phyloP scores from a whole-genome alignment of 805 yeast genomes.

The Candida chauliodis region DNA sequence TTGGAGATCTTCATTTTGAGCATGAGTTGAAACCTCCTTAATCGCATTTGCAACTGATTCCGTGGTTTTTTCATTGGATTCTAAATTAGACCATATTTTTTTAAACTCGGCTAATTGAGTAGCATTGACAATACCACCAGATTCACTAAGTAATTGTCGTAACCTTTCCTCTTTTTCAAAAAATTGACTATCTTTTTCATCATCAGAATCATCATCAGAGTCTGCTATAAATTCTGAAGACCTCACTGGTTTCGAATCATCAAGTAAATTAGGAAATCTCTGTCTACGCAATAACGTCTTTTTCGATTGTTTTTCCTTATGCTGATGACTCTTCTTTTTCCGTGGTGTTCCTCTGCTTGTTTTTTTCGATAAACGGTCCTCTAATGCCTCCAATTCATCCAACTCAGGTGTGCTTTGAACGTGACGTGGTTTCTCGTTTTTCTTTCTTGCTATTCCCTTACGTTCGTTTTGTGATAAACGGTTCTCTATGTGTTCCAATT shows the following conservation, averaged over 20 bases:
- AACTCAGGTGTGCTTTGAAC: constrained; percentile 19
- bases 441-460: constrained; percentile 6
- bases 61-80: constrained; percentile 12
- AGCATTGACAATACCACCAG: constrained; percentile 38
- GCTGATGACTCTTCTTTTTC: constrained; percentile 18
- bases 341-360: constrained; percentile 12
- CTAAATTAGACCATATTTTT: constrained; percentile 25
- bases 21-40: constrained; percentile 14
- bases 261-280: constrained; percentile 21
- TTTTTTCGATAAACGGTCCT: constrained; percentile 15
- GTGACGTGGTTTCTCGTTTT: too few species aligned
- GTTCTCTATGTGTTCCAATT: constrained; percentile 37
- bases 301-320: background rate
- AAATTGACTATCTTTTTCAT: constrained; percentile 49
- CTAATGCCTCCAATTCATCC: constrained; percentile 38
- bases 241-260: constrained; percentile 20
- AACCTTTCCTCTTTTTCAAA: constrained; percentile 54
- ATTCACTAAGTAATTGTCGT: constrained; percentile 32
- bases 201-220: constrained; percentile 64
- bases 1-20: constrained; percentile 14
- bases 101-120: constrained; percentile 30
- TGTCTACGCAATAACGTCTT: constrained; percentile 6
- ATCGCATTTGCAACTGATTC: constrained; percentile 15
- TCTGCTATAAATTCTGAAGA: constrained; percentile 56
- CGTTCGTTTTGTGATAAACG: background rate